phyloP scores from a whole-genome alignment of 1,139 yeast species.

The Pichia sp. region DNA sequence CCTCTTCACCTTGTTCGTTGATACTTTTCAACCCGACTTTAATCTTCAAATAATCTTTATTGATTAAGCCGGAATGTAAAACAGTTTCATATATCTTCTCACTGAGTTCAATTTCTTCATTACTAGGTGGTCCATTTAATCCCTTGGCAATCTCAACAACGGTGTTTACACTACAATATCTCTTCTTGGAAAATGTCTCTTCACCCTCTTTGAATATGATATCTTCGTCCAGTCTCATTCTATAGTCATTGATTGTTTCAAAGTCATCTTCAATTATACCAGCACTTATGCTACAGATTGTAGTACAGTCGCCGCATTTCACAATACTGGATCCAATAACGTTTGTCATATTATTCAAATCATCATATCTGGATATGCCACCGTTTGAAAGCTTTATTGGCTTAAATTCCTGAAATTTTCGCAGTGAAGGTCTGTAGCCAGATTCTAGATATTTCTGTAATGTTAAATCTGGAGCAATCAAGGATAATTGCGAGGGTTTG shows the following conservation, averaged over 20 bases:
- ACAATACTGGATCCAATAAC: conserved; percentile 68
- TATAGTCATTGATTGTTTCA: conserved; percentile 29
- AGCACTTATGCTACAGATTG: conserved; percentile 67
- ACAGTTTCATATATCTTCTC: conserved; percentile 58
- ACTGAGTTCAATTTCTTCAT: conserved; percentile 79
- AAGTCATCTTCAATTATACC: conserved; percentile 52
- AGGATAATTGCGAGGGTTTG: conserved; percentile 75
- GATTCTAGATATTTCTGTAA: conserved; percentile 67
- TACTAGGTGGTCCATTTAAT: conserved; percentile 66
- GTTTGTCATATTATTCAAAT: conserved; percentile 18
- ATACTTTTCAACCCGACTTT: conserved; percentile 45
- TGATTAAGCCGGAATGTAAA: conserved; percentile 45
- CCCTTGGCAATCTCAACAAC: conserved; percentile 79
- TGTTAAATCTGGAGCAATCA: conserved; percentile 80
- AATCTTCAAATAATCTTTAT: conserved; percentile 37
- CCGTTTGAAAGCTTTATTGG: conserved; percentile 40
- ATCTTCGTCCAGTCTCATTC: conserved; percentile 25
- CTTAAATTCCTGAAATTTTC: conserved; percentile 68
- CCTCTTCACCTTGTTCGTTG: conserved; percentile 18
- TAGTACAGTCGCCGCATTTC: conserved; percentile 67
- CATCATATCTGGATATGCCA: conserved; percentile 32
- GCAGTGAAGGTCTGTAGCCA: conserved; percentile 66
- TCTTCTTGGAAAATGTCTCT: conserved; percentile 3
- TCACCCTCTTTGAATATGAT: conserved; percentile 15
- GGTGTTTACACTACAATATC: conserved; percentile 5